Conservation (phyloP, 2,329 filamentous ascomycete genomes). For the Penicillium sp. region DNA sequence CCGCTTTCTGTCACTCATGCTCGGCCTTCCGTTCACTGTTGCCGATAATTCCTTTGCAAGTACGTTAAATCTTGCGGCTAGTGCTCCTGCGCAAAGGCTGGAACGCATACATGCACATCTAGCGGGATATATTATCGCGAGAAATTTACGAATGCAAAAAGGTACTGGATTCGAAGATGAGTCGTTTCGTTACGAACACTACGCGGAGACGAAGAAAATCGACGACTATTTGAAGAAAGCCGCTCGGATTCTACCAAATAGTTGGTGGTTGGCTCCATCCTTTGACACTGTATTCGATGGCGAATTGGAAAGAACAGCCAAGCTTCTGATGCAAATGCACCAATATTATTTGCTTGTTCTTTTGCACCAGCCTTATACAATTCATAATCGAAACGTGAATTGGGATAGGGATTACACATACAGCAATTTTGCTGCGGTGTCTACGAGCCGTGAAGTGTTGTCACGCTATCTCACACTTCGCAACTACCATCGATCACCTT, state of each 20-base stretch:
- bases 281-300: conserved; percentile 1
- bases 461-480: conserved; percentile 17
- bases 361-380: conserved; percentile 23
- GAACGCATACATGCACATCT: conserved; percentile 15
- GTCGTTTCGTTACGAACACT: background rate
- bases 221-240: conserved; percentile 19
- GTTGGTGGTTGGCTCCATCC: conserved; percentile 12
- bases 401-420: conserved; percentile 9
- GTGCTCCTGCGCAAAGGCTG: conserved; percentile 6
- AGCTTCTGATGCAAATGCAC: conserved; percentile 21
- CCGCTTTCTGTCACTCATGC: conserved; percentile 50
- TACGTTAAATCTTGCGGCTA: background rate
- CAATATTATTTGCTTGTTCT: conserved; percentile 24
- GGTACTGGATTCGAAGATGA: too few relatives aligned
- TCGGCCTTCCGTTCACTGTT: conserved; percentile 49
- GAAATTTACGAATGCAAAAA: conserved; percentile 18
- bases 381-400: background rate
- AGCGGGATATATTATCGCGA: conserved; percentile 14
- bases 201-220: conserved; percentile 18
- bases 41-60: conserved; percentile 17
- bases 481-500: conserved; percentile 12
- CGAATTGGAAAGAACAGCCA: conserved; percentile 12
- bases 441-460: conserved; percentile 22
- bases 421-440: conserved; percentile 14
- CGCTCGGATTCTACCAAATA: conserved; percentile 13